Base-by-base conservation (phyloP, 1,284 basidiomycete genomes). In the Rhodotorula glutinis region DNA sequence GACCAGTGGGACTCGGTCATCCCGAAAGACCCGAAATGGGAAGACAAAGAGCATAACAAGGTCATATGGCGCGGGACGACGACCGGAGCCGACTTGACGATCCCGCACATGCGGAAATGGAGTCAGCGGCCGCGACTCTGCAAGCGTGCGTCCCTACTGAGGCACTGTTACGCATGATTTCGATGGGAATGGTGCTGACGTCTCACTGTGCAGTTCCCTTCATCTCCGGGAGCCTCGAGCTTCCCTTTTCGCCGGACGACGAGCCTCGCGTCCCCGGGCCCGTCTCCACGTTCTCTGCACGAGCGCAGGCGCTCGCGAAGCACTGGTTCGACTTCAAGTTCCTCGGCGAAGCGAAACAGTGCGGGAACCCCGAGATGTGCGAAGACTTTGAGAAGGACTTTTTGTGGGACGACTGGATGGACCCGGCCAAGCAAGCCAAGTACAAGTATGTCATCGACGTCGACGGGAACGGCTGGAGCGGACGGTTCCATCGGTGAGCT, bases 371-470 rank as follows among this genome's bases (percentile, higher is more conserved):
- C 19, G 30, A 30, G 17, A 51, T 59, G 38, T 65, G 65, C 43
- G 51, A 38, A 19, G 60, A 53, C 40, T 55, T 69, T 38, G 53
- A 46, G 57, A 60, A 60, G n/a, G 60, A 67, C 30, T 72, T 72
- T 25, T 9, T 41, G 14, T 72, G 71, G 71, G 53, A 53, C 47
- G 46, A 56, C 1, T 70, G 55, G 49, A 65, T 70, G 65, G 54
- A 52, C 16, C 59, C 55, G 25, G 65, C 58, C 17, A 51, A 53
- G 30, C 70, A 72, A 65, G 69, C 69, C 57, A 62, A 76, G 63
- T 79, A 78, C 72, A 79, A 79, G 71, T 81, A 79, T 63, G 73
- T 78, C 23, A 66, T 81, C n/a, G 81, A 82, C 63, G 77, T 81
- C 2, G 81, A 82, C 65, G 81, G 81, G 13, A 66, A 66, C 19